Conservation (phyloP, 805 yeast genomes). For the Candida xiaguanensis region DNA sequence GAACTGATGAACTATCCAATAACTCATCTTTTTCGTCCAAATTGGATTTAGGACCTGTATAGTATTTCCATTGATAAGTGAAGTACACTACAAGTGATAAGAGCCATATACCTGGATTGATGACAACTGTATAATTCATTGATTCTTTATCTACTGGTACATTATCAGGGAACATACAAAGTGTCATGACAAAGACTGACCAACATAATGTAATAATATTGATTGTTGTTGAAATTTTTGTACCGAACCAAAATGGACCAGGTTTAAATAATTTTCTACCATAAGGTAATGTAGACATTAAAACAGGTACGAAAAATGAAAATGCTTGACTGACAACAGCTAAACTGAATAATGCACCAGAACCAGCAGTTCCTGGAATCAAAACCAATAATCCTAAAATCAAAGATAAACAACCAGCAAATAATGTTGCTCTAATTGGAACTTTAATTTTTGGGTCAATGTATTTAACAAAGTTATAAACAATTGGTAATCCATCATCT, state of each 20-base stretch:
- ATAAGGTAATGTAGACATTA: slow-evolving; percentile 43
- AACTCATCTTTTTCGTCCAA: slow-evolving; percentile 18
- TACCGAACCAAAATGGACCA: slow-evolving; percentile 66
- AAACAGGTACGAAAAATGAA: slow-evolving; percentile 58
- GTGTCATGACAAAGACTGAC: slow-evolving; percentile 49
- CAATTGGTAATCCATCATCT: slow-evolving; percentile 70
- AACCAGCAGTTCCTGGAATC: slow-evolving; percentile 53
- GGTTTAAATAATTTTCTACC: slow-evolving; percentile 53
- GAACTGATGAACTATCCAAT: not conserved
- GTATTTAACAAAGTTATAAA: slow-evolving; percentile 47
- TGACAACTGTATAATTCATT: slow-evolving; percentile 71
- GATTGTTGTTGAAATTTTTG: slow-evolving; percentile 38
- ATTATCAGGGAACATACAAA: slow-evolving; percentile 60
- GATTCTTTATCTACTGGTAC: slow-evolving; percentile 36
- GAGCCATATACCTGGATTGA: slow-evolving; percentile 59
- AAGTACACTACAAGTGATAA: slow-evolving; percentile 50
- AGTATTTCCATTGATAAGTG: slow-evolving; percentile 49
- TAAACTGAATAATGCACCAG: slow-evolving; percentile 65
- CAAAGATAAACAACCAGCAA: slow-evolving; percentile 48
- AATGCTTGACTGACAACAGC: slow-evolving; percentile 55
- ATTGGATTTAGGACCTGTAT: slow-evolving; percentile 50
- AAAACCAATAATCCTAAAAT: slow-evolving; percentile 55
- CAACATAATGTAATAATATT: slow-evolving; percentile 46
- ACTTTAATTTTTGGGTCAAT: slow-evolving; percentile 56
- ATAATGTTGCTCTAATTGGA: slow-evolving; percentile 61